phyloP scores from a whole-genome alignment of 2,329 filamentous ascomycete species.

The Aureobasidium sp. region DNA sequence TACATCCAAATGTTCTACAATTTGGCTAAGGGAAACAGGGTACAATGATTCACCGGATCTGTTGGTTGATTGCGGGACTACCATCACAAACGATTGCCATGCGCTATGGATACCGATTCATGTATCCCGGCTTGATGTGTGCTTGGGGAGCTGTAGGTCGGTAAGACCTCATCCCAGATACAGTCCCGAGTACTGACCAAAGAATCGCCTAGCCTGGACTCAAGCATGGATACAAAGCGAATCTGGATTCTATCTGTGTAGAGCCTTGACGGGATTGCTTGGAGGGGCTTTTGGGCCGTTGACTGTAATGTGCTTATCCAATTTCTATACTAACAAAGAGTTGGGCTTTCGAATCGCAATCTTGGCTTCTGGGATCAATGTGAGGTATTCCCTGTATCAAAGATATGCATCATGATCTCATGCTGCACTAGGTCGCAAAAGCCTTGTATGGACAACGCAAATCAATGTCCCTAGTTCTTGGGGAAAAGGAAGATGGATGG shows the following conservation, averaged over 20 bases:
- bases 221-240: slow-evolving; percentile 13
- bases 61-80: slow-evolving; percentile 12
- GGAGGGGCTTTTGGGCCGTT: slow-evolving; percentile 15
- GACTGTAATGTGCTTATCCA: slow-evolving; percentile 14
- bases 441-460: slow-evolving; percentile 23
- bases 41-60: slow-evolving; percentile 13
- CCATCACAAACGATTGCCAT: slow-evolving; percentile 14
- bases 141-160: slow-evolving; percentile 11
- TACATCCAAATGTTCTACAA: no score
- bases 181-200: background rate
- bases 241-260: slow-evolving; percentile 10
- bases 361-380: slow-evolving; percentile 11
- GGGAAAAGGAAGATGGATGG: background rate
- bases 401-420: background rate
- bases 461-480: slow-evolving; percentile 51
- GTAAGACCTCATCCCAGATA: background rate
- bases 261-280: slow-evolving; percentile 12
- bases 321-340: slow-evolving; percentile 16
- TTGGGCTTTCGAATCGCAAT: slow-evolving; percentile 13
- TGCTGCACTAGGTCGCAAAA: background rate
- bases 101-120: slow-evolving; percentile 13
- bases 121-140: slow-evolving; percentile 15
- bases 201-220: background rate
- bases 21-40: background rate
- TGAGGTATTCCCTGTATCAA: background rate